phyloP scores from a whole-genome alignment of 2,329 filamentous ascomycete species.

The Monilinia laxa region DNA sequence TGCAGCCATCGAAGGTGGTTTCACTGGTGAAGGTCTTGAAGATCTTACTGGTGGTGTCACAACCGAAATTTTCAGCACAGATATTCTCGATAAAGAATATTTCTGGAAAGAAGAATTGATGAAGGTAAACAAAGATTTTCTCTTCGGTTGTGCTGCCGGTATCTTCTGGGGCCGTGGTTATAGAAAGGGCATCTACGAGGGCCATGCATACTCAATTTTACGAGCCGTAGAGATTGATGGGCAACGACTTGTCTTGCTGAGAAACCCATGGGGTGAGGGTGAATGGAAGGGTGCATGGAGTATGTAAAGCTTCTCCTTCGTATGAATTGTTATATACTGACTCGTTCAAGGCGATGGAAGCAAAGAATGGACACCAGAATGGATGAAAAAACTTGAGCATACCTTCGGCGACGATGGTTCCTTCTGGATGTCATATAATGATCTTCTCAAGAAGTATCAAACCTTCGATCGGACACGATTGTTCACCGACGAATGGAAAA shows the following conservation, averaged over 20 bases:
- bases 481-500: constrained; percentile 59
- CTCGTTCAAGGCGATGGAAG: constrained; percentile 48
- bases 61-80: constrained; percentile 64
- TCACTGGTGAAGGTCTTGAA: constrained; percentile 55
- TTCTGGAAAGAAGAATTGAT: constrained; percentile 83
- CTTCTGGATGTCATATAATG: constrained; percentile 64
- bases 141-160: constrained; percentile 64
- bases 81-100: constrained; percentile 73
- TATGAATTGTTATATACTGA: constrained; percentile 15
- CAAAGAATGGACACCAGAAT: constrained; percentile 61
- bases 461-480: constrained; percentile 61
- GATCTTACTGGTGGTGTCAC: constrained; percentile 69
- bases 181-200: constrained; percentile 56
- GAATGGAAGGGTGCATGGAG: constrained; percentile 59
- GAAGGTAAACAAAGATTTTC: constrained; percentile 76
- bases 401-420: constrained; percentile 62
- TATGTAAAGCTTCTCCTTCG: constrained; percentile 1
- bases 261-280: constrained; percentile 60
- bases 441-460: constrained; percentile 60
- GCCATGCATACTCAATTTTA: constrained; percentile 59
- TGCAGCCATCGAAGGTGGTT: constrained; percentile 70
- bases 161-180: constrained; percentile 40
- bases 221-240: constrained; percentile 54
- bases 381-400: constrained; percentile 57
- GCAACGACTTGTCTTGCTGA: constrained; percentile 52